phyloP scores from a whole-genome alignment of 768 basidiomycete species.

The Agaricus blazei region DNA sequence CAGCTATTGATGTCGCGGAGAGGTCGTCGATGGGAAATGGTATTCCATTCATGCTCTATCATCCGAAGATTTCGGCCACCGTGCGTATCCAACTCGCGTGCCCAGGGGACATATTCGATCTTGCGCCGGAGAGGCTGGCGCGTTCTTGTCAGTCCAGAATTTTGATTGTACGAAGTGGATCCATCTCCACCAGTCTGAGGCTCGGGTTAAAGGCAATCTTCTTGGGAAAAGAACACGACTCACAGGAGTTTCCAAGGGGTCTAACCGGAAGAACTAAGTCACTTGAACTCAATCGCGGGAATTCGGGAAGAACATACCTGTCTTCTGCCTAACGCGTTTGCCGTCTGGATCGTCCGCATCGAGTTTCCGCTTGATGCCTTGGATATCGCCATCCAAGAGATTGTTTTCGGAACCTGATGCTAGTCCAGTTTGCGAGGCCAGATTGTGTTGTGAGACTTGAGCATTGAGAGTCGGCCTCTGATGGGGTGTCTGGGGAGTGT shows the following conservation, averaged over 20 bases:
- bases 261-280: conserved; percentile 18
- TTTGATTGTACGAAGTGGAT: conserved; percentile 17
- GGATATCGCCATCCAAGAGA: conserved; percentile 54
- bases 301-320: conserved; percentile 41
- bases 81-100: conserved; percentile 66
- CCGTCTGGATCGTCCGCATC: conserved; percentile 59
- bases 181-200: conserved; percentile 21
- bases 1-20: conserved; percentile 78
- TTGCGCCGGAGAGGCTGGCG: conserved; percentile 65
- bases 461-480: conserved; percentile 10
- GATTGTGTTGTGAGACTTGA: conserved; percentile 8
- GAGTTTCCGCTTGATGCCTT: conserved; percentile 68
- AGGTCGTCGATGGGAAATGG: conserved; percentile 46
- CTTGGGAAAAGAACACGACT: conserved; percentile 20
- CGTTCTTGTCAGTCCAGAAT: conserved; percentile 23
- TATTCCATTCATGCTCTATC: conserved; percentile 57
- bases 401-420: conserved; percentile 23
- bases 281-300: background rate
- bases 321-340: conserved; percentile 71
- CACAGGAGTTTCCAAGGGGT: conserved; percentile 45
- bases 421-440: conserved; percentile 8
- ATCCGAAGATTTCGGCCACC: conserved; percentile 78
- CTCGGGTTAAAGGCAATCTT: conserved; percentile 17
- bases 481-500: conserved; percentile 11
- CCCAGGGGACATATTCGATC: conserved; percentile 84